Percentiles rank a stretch among this genome's conserved stretches.
These are phyloP conservation scores for Capsicum baccatum DNA, from an alignment of 257 asterid genomes.

Conservation along the genomic window DNA sequence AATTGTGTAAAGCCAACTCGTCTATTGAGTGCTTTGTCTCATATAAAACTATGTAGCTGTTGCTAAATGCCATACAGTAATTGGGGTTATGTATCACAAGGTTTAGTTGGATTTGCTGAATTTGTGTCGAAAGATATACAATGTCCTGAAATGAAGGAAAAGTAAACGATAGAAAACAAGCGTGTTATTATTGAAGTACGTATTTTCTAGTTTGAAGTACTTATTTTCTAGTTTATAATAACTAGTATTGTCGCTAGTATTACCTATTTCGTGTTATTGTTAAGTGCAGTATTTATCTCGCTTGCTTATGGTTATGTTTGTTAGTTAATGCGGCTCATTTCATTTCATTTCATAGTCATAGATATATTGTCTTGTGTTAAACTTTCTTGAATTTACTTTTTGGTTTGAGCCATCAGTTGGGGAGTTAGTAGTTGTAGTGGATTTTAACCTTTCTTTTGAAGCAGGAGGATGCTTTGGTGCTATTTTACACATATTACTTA, in stretches of 20 bases:
- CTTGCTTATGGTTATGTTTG: constrained; percentile 50
- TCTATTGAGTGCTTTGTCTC: too few species aligned
- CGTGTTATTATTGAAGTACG: too few species aligned
- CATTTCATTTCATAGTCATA: constrained; percentile 46
- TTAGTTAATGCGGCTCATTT: constrained; percentile 47
- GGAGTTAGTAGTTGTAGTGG: constrained; percentile 30
- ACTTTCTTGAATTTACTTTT: constrained; percentile 43
- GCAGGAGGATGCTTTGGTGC: constrained; percentile 34
- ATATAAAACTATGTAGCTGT: too few species aligned
- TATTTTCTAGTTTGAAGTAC: constrained; percentile 43
- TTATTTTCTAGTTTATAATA: constrained; percentile 58
- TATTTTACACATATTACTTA: background rate
- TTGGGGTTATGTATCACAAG: too few species aligned
- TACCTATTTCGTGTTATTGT: constrained; percentile 48
- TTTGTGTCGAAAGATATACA: too few species aligned
- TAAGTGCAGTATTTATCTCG: constrained; percentile 56
- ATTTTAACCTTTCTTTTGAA: constrained; percentile 28
- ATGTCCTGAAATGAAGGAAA: too few species aligned
- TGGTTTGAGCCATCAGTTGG: constrained; percentile 40
- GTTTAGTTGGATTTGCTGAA: too few species aligned
- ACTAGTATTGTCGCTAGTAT: constrained; percentile 59
- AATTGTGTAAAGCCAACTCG: too few species aligned
- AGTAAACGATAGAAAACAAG: too few species aligned
- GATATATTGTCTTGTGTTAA: constrained; percentile 44
- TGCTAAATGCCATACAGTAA: too few species aligned